Evolutionary conservation across 257 asterid species (phyloP).

Genomic region (Salvia miltiorrhiza): DNA sequence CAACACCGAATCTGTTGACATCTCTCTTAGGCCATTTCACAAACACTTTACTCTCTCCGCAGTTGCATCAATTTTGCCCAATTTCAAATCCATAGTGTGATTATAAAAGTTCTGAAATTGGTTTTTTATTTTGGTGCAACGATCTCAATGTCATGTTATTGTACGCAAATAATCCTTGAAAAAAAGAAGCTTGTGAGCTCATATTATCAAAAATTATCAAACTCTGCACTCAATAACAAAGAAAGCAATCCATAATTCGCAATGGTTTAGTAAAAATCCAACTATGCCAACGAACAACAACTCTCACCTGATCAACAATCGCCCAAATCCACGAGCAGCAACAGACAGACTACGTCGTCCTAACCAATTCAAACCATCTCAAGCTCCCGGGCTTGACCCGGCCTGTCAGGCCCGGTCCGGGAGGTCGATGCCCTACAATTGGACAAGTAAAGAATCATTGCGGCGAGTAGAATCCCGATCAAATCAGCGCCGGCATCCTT

Average conservation of each 20-base stretch:
- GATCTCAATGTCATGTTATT: too few relatives aligned
- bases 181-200: too few relatives aligned
- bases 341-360: neutral
- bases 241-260: neutral
- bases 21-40: neutral
- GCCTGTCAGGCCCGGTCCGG: constrained; percentile 25
- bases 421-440: constrained; percentile 5
- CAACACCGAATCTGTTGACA: neutral
- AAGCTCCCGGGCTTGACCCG: constrained; percentile 25
- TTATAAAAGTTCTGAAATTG: too few relatives aligned
- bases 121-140: too few relatives aligned
- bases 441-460: constrained; percentile 32
- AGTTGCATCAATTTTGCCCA: too few relatives aligned
- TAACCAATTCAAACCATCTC: constrained; percentile 54
- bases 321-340: neutral
- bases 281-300: neutral
- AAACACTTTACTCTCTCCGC: too few relatives aligned
- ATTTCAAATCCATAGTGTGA: too few relatives aligned
- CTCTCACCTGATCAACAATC: constrained; percentile 15
- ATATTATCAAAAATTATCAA: neutral
- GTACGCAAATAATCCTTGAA: too few relatives aligned
- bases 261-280: neutral
- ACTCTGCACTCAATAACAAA: neutral
- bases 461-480: constrained; percentile 57
- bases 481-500: constrained; percentile 72